Evolutionary conservation across 352 stramenopile species (phyloP), one percentile per base, ranked within the genome.

Genomic region (Phytophthora pisi): DNA sequence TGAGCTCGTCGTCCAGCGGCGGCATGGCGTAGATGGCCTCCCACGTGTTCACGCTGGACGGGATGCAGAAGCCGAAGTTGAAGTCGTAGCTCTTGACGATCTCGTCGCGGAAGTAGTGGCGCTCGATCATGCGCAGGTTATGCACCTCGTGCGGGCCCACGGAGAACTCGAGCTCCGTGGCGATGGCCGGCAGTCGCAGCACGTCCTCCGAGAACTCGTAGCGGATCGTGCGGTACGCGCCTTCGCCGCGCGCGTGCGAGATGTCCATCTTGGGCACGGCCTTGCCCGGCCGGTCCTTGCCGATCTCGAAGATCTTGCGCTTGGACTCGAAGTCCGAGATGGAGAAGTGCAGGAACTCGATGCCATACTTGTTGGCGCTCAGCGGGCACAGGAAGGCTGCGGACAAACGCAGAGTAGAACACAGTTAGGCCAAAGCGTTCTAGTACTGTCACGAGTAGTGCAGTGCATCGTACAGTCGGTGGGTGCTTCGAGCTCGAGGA

Each of bases 51-150:
- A 95, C 95, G 57, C 90, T 98, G 57, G 82, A 91, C 3, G 96
- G 96, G 68, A 99, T 98, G 76, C 95, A 98, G 73, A 98, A 99
- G 18, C 95, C 96, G 66, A 99, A 99, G 53, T 79, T 95, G 56
- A 98, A 99, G 79, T 98, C 93, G 72, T 96, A 98, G 75, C 91
- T 98, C 76, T 98, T 98, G 72, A 98, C 79, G 64, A 98, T 96
- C 70, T 97, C 77, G 66, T 98, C 88, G 51, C 91, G 83, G 70
- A 98, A 99, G 78, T 98, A 99, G 77, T 98, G 96, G 50, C 96
- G 86, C 74, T 99, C 95, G 62, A 99, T 98, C 96, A 99, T 99
- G 46, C 96, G 82, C 68, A 98, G 93, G 49, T 89, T 90, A 57
- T 86, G 78, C 53, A 99, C 77, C 67, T 97, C 89, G 60, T 96